phyloP scores from a whole-genome alignment of 106 monocot genomes.

The Dendrobium chrysotoxum region DNA sequence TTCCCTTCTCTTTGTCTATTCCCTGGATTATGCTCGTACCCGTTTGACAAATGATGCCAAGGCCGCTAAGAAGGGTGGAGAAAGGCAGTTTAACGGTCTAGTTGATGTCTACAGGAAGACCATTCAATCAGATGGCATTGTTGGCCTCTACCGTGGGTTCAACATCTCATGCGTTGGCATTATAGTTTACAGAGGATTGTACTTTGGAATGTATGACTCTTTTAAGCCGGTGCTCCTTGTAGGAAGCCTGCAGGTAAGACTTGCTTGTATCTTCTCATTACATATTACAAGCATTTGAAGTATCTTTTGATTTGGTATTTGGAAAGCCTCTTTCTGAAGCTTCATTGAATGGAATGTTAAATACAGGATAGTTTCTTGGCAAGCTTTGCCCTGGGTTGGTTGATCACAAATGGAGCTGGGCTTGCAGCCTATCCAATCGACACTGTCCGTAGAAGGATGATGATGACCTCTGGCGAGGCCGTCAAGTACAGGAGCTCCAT shows the following conservation, averaged over 20 bases:
- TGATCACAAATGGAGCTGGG: slow-evolving; percentile 49
- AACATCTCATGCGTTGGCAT: slow-evolving; percentile 54
- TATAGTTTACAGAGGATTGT: slow-evolving; percentile 48
- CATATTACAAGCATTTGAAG: too few relatives aligned
- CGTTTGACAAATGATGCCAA: slow-evolving; percentile 49
- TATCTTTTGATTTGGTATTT: neutral
- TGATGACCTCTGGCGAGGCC: slow-evolving; percentile 56
- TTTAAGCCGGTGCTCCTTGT: slow-evolving; percentile 49
- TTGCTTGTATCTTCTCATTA: too few relatives aligned
- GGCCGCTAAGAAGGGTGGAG: slow-evolving; percentile 44
- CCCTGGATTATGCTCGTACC: slow-evolving; percentile 52
- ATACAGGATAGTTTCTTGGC: slow-evolving; percentile 51
- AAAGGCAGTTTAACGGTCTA: slow-evolving; percentile 49
- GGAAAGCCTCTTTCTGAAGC: neutral
- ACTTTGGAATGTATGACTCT: slow-evolving; percentile 56
- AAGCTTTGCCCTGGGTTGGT: slow-evolving; percentile 51
- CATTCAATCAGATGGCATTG: slow-evolving; percentile 34
- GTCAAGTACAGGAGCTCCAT: slow-evolving; percentile 59
- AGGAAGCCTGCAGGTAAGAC: slow-evolving; percentile 33
- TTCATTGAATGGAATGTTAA: neutral
- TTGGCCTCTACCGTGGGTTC: slow-evolving; percentile 52
- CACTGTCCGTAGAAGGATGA: slow-evolving; percentile 51
- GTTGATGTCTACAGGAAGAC: slow-evolving; percentile 54
- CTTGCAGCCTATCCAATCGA: slow-evolving; percentile 54
- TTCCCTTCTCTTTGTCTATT: slow-evolving; percentile 49